Percentiles rank a stretch among this genome's conserved stretches.
These are phyloP conservation scores for Penstemon newberryi DNA, from an alignment of 257 asterid species.

Conservation along the genomic window DNA sequence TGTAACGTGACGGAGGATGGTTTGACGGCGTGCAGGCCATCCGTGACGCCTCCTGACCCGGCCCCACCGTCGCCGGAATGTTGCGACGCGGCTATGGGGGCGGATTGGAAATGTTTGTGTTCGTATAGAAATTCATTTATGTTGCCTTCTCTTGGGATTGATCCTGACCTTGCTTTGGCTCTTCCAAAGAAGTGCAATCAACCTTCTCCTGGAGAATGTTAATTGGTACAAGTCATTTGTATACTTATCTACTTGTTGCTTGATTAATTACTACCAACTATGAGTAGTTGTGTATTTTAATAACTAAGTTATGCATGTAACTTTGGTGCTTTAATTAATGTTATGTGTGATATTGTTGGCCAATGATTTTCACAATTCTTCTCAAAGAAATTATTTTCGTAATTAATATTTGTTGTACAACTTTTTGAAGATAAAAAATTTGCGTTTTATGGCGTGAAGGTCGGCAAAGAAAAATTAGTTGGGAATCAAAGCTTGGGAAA, in stretches of 20 bases:
- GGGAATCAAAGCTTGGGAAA: no score
- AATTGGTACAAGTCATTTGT: not conserved
- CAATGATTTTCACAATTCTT: no score
- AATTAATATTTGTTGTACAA: no score
- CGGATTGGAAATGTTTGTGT: slow-evolving; percentile 65
- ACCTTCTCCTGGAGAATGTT: slow-evolving; percentile 49
- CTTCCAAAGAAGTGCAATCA: slow-evolving; percentile 69
- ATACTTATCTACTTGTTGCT: not conserved
- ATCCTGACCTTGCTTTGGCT: slow-evolving; percentile 66
- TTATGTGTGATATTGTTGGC: no score
- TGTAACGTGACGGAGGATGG: slow-evolving; percentile 67
- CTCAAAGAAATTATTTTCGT: no score
- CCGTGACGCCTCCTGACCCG: slow-evolving; percentile 56
- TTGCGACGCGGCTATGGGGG: slow-evolving; percentile 52
- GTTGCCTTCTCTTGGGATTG: slow-evolving; percentile 74
- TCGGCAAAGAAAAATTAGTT: no score
- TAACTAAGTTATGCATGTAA: not conserved
- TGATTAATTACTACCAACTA: no score
- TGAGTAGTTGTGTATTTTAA: not conserved
- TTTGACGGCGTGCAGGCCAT: slow-evolving; percentile 53
- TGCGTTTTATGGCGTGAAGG: no score
- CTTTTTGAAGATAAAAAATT: no score
- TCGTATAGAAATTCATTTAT: slow-evolving; percentile 51
- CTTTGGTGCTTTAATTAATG: no score
- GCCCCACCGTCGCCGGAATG: slow-evolving; percentile 53